Percentiles rank a stretch among this genome's conserved stretches.
Conservation (phyloP, 352 stramenopile genomes). For the Pythium pyrilobum region DNA sequence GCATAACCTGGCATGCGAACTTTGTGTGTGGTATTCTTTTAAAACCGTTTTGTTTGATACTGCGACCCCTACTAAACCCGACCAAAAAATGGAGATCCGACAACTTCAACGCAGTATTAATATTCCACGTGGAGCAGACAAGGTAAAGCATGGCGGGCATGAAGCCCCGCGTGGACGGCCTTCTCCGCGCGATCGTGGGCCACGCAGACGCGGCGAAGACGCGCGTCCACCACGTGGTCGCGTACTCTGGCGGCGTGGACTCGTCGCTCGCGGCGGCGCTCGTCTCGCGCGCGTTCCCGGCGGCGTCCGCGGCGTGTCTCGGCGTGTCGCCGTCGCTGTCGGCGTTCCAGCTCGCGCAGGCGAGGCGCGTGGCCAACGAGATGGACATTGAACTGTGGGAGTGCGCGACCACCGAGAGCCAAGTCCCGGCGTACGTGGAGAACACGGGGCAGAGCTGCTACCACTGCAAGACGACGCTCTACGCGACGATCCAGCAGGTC, state of each 20-base stretch:
- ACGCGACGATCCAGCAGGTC: conserved; percentile 90
- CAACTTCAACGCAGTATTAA: too few relatives aligned
- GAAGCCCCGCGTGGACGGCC: conserved; percentile 5
- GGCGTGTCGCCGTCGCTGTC: conserved; percentile 91
- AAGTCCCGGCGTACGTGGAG: conserved; percentile 86
- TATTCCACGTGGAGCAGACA: neutral
- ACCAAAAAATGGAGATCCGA: neutral
- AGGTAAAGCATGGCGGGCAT: neutral
- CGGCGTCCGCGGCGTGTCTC: conserved; percentile 84
- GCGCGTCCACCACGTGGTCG: conserved; percentile 55
- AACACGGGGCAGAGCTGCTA: conserved; percentile 95
- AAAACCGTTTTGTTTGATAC: too few relatives aligned
- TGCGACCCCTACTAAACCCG: too few relatives aligned
- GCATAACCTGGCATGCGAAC: neutral
- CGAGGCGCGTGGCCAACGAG: conserved; percentile 70
- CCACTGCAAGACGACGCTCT: conserved; percentile 97
- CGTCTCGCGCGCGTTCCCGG: conserved; percentile 79
- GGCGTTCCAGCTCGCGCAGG: conserved; percentile 80
- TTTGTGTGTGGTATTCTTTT: neutral
- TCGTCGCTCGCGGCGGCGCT: conserved; percentile 92
- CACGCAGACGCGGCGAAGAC: neutral
- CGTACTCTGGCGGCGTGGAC: conserved; percentile 95
- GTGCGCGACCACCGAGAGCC: conserved; percentile 80
- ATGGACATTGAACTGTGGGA: conserved; percentile 90
- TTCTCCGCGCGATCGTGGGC: conserved; percentile 12